phyloP scores from a whole-genome alignment of 1,284 basidiomycete species.

The Mixia osmundae region DNA sequence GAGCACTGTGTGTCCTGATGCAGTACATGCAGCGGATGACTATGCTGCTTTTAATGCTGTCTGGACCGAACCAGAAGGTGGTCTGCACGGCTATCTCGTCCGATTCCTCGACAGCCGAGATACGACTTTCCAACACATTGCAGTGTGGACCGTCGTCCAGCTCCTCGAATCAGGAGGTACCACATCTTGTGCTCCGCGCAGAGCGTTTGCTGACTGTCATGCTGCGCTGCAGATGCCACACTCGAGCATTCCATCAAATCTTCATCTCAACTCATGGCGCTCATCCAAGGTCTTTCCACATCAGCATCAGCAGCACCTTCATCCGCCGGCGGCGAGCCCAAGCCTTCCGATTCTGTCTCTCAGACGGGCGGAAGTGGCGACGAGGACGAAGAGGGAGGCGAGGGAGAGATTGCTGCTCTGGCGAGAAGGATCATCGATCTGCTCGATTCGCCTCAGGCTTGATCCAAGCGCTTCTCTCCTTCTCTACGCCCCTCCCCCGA shows the following conservation, averaged over 20 bases:
- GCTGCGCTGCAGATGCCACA: constrained; percentile 57
- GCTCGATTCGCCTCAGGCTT: no score
- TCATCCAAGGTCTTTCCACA: constrained; percentile 54
- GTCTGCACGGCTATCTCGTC: constrained; percentile 83
- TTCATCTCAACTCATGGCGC: constrained; percentile 53
- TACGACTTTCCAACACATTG: constrained; percentile 99
- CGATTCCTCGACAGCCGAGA: constrained; percentile 84
- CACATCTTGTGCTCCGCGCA: constrained; percentile 11
- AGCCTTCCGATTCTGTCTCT: constrained; percentile 44
- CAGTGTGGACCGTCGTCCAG: constrained; percentile 97
- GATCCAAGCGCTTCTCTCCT: no score
- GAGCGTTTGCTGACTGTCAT: not conserved
- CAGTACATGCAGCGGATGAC: constrained; percentile 47
- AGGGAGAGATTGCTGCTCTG: constrained; percentile 64
- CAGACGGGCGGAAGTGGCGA: constrained; percentile 35
- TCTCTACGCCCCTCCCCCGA: no score
- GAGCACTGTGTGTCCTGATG: not conserved
- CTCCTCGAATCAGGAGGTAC: constrained; percentile 77
- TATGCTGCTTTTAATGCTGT: constrained; percentile 95
- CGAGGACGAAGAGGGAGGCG: constrained; percentile 34
- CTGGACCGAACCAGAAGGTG: constrained; percentile 93
- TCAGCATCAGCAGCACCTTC: constrained; percentile 45
- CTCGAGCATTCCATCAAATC: constrained; percentile 67
- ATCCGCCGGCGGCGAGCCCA: constrained; percentile 42
- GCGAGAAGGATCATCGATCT: constrained; percentile 64